Base-by-base conservation (phyloP, 2,329 filamentous ascomycete species). In the Domatiomyces catenatus region DNA sequence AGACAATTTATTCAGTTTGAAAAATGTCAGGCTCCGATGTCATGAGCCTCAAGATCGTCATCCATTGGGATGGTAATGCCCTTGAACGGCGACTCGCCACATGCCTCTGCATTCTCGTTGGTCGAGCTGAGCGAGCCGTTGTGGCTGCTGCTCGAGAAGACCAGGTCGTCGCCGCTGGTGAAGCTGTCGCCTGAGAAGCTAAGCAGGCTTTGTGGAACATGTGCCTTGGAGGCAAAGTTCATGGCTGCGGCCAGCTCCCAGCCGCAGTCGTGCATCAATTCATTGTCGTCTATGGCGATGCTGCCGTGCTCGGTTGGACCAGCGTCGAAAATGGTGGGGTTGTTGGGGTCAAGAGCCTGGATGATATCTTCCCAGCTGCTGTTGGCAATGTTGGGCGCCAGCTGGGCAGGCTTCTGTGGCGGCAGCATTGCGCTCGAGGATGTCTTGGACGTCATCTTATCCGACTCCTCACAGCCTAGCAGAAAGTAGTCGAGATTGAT, bases 301-400 rank as follows among this genome's bases (percentile, higher is more conserved):
- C 20, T 12, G 19, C 20, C 26, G 26, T 47, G 45, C 8, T 8
- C 45, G 17, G 45, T 17, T 18, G 26, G 8, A 15, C 12, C 26
- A 10, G 61, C 18, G 50, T 56, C 18, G 58, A 53, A 1, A 54
- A 32, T 20, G 44, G 48, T 7, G 49, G 47, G 22, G 45, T 44
- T 15, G 54, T 49, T 66, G 65, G 15, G 60, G 61, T 15, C 54
- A 52, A 47, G 62, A 63, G 46, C 83, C 3, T 83, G 81, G 1
- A 94, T 74, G 0, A 94, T 73, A 1, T 82, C 79, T 64, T 94
- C 87, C 88, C 87, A 94, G 59, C 92, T 86, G 0, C 79, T 73
- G 7, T 80, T 69, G 20, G 64, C 60, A 22, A 62, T 57, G 50
- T 63, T 54, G 1, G 62, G 60, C 12, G 55, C 60, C 57, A 56